Base-by-base conservation (phyloP, 164 flowering plant genomes). In the Umbellularia californica region DNA sequence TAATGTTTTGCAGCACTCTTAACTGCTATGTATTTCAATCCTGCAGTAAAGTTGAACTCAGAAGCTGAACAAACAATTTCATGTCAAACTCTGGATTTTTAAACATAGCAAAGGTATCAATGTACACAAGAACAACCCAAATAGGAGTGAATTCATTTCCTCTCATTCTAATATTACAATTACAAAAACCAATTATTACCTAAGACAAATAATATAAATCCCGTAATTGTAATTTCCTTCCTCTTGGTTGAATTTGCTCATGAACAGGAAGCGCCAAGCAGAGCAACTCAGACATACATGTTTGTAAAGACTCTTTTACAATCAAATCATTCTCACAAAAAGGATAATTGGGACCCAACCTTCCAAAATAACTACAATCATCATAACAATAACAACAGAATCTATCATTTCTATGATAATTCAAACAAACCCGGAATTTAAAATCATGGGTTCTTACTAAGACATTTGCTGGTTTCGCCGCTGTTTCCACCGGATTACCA, bases 221-320 rank as follows among this genome's bases (percentile, higher is more conserved):
- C 47, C 10, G 47, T 1, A 41, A 7, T 41, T 9, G 47, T 9
- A 41, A 41, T 41, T 41, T 9, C 11, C 47, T 41, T 41, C 47
- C 47, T 41, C 47, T 41, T 55, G 60, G 24, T 41, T 41, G 71
- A 67, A 74, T 50, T 66, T 51, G n/a, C 35, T 24, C 67, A 72
- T 33, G 12, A 9, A 74, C 65, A 50, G 79, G 79, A 71, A 76
- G 30, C n/a, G 79, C 65, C 70, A 76, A 66, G 70, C 71, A 76
- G 55, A 76, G 70, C 30, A 76, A 35, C 15, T 76, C 79, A 71
- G 74, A 71, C 24, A 76, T 10, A 72, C 75, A 51, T 24, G 23
- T n/a, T 50, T 76, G 65, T 23, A 67, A 22, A 27, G 24, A 13
- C 50, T 50, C 52, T 28, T 50, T 66, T 22, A 1, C 64, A 24